Percentiles rank a stretch among this genome's conserved stretches.
These are phyloP conservation scores for Chaetomium globosum DNA, from an alignment of 2,329 filamentous ascomycete genomes.

Conservation along the genomic window DNA sequence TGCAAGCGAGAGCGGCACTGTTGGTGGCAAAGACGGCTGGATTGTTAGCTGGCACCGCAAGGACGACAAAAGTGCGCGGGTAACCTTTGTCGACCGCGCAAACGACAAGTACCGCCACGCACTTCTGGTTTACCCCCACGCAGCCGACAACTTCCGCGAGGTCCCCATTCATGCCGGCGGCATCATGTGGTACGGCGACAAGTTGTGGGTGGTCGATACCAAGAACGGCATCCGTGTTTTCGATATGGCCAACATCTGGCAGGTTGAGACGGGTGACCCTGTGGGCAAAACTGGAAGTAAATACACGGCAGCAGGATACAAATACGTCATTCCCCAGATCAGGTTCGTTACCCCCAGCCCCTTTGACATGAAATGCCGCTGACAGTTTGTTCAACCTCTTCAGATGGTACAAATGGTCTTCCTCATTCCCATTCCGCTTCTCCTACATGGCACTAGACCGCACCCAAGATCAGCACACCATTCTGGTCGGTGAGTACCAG, in stretches of 20 bases:
- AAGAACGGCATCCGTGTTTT: constrained; percentile 43
- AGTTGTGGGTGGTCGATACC: constrained; percentile 44
- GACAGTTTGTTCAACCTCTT: neutral
- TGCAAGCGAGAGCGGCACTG: constrained; percentile 39
- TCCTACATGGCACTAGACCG: constrained; percentile 45
- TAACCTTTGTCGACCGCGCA: constrained; percentile 42
- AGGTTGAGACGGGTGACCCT: constrained; percentile 40
- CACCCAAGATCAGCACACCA: constrained; percentile 39
- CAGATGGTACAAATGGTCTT: constrained; percentile 32
- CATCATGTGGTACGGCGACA: constrained; percentile 44
- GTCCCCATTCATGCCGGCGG: constrained; percentile 44
- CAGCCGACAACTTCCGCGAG: constrained; percentile 40
- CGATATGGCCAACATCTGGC: constrained; percentile 44
- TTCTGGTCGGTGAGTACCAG: constrained; percentile 44
- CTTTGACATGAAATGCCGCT: neutral
- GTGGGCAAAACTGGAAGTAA: constrained; percentile 40
- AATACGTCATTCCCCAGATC: constrained; percentile 44
- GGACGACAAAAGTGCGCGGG: constrained; percentile 38
- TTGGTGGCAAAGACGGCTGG: constrained; percentile 42
- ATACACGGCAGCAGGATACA: constrained; percentile 42
- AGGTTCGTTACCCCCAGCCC: constrained; percentile 34
- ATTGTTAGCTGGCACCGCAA: constrained; percentile 43
- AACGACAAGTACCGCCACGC: constrained; percentile 42
- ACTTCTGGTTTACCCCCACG: constrained; percentile 43
- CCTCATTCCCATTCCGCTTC: constrained; percentile 40